phyloP scores from a whole-genome alignment of 140 eudicot genomes.

The Cichorium intybus region DNA sequence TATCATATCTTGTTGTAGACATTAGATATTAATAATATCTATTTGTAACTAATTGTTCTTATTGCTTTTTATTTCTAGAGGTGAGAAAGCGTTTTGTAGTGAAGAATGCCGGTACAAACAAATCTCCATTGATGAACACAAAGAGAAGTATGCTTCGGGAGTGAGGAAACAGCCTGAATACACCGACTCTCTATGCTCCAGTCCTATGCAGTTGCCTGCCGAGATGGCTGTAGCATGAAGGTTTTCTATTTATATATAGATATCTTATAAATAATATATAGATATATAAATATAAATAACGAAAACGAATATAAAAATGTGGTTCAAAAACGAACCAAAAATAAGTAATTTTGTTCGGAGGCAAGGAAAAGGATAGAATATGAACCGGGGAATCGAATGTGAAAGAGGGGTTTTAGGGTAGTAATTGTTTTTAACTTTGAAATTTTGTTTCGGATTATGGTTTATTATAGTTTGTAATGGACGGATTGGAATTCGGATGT shows the following conservation, averaged over 20 bases:
- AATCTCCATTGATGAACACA: conserved; percentile 55
- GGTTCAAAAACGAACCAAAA: conserved; percentile 30
- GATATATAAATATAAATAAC: conserved; percentile 31
- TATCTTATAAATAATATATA: conserved; percentile 9
- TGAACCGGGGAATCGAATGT: conserved; percentile 8
- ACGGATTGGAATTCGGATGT: conserved; percentile 10
- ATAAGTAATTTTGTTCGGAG: conserved; percentile 30
- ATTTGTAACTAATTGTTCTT: neutral
- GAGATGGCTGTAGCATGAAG: conserved; percentile 60
- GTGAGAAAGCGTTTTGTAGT: conserved; percentile 93
- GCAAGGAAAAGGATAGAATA: conserved; percentile 15
- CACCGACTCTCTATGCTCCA: conserved; percentile 57
- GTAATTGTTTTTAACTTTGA: conserved; percentile 7
- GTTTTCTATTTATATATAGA: neutral
- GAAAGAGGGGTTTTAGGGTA: conserved; percentile 48
- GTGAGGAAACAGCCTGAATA: conserved; percentile 43
- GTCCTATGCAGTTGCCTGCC: conserved; percentile 54
- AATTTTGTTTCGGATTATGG: conserved; percentile 25
- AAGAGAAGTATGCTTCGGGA: conserved; percentile 54
- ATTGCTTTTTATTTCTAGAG: conserved; percentile 40
- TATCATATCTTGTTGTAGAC: neutral
- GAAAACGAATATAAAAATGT: conserved; percentile 16
- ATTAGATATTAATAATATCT: neutral
- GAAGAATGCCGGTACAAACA: conserved; percentile 74
- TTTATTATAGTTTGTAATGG: conserved; percentile 22